Conservation (phyloP, 192 early-diverging fungal genomes). For the Spizellomyces sp. region DNA sequence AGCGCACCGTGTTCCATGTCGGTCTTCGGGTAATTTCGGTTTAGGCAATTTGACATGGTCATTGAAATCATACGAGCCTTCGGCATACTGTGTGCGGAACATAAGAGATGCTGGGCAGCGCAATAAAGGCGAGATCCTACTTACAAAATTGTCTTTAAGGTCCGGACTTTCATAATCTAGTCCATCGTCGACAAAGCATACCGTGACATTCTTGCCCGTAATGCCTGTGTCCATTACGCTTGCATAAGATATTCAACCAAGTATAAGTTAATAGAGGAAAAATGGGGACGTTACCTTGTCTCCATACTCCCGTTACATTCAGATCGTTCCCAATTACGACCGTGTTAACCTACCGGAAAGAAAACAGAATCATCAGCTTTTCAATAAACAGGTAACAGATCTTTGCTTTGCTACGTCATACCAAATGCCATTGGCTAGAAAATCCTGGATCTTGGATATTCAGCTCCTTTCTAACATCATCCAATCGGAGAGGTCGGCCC, state of each 20-base stretch:
- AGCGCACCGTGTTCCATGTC: conserved; percentile 96
- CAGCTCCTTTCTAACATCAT: conserved; percentile 41
- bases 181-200: conserved; percentile 95
- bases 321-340: conserved; percentile 74
- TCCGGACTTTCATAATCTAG: conserved; percentile 86
- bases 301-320: conserved; percentile 93
- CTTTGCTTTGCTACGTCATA: conserved; percentile 24
- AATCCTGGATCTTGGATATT: conserved; percentile 76
- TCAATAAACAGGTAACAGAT: background rate
- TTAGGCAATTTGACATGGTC: conserved; percentile 73
- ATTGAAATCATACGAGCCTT: conserved; percentile 96
- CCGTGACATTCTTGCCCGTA: conserved; percentile 83
- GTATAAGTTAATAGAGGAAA: background rate
- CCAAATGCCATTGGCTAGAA: conserved; percentile 80
- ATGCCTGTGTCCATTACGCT: conserved; percentile 54
- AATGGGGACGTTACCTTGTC: conserved; percentile 53
- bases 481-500: conserved; percentile 25
- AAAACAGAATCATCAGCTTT: background rate
- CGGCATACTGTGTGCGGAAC: conserved; percentile 55
- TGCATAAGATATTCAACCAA: background rate
- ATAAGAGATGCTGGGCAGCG: background rate
- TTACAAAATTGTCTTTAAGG: conserved; percentile 84
- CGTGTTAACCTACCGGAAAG: conserved; percentile 51
- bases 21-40: conserved; percentile 76
- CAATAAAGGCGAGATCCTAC: conserved; percentile 23